Percentiles rank a stretch among this genome's conserved stretches.
Evolutionary conservation across 139 green algal genomes (phyloP).

Genomic region (Tetradesmus lagerheimii): DNA sequence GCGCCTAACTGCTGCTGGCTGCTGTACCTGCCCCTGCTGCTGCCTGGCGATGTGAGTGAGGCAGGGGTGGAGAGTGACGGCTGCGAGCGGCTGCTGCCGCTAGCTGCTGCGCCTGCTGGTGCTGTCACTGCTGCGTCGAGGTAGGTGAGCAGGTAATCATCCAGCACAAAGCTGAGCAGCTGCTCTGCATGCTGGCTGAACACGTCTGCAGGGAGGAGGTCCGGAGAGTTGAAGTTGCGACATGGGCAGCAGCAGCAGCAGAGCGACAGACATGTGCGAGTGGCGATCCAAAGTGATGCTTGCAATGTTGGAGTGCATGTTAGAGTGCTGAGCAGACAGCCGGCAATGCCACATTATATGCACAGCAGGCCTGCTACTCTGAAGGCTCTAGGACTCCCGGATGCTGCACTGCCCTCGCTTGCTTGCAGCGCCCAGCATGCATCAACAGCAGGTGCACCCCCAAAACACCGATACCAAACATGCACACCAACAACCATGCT

Average conservation of each 20-base stretch:
- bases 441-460: no score
- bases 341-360: background rate
- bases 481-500: background rate
- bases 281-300: no score
- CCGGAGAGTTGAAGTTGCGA: background rate
- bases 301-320: no score
- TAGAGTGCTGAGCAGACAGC: no score
- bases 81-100: background rate
- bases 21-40: background rate
- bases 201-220: background rate
- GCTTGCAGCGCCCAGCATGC: no score
- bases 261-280: background rate
- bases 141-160: slow-evolving; percentile 40
- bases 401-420: no score
- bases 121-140: slow-evolving; percentile 19
- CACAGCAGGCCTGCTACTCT: background rate
- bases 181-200: slow-evolving; percentile 20
- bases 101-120: background rate
- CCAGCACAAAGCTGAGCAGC: slow-evolving; percentile 30
- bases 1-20: background rate
- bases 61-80: background rate
- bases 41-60: background rate
- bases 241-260: background rate
- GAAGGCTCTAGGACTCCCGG: no score
- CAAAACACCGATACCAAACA: background rate